A percentile compares a stretch with the other conserved stretches of the same genome.
Conservation (phyloP, 2,329 filamentous ascomycete species). For the Cryphonectria naterciae region DNA sequence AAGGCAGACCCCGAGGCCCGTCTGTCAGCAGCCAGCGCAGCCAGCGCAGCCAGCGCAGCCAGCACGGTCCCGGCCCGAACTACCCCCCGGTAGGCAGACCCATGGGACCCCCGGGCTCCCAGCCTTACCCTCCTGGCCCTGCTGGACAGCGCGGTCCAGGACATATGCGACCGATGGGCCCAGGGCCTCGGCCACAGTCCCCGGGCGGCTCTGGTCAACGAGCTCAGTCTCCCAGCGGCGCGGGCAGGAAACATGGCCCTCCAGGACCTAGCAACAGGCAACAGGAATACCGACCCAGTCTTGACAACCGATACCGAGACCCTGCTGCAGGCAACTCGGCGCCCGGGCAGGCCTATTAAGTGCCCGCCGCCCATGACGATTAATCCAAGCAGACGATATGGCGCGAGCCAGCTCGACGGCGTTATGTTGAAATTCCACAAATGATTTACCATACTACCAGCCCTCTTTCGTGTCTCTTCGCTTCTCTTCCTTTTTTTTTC, state of each 20-base stretch:
- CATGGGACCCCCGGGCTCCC: conserved; percentile 44
- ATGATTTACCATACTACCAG: conserved; percentile 9
- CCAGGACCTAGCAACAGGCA: conserved; percentile 54
- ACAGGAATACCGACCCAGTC: conserved; percentile 34
- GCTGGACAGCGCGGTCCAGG: conserved; percentile 37
- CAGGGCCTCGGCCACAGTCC: conserved; percentile 46
- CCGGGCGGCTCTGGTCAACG: conserved; percentile 41
- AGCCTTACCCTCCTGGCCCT: conserved; percentile 40
- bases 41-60: conserved; percentile 40
- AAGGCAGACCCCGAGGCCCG: conserved; percentile 40
- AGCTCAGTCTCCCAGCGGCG: conserved; percentile 46
- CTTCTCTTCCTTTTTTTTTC: background rate
- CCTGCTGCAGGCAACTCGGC: background rate
- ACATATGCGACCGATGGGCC: conserved; percentile 35
- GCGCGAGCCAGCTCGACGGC: conserved; percentile 1
- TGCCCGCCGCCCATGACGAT: background rate
- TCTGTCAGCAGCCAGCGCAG: conserved; percentile 45
- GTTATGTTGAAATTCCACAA: conserved; percentile 15
- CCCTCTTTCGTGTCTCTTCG: conserved; percentile 1
- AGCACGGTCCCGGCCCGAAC: conserved; percentile 46
- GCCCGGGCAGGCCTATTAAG: conserved; percentile 49
- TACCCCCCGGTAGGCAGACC: conserved; percentile 42
- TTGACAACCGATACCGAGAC: background rate
- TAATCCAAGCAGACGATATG: background rate
- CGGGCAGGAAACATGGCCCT: conserved; percentile 47